A percentile compares a stretch with the other conserved stretches of the same genome.
Conservation (phyloP, 768 basidiomycete species). For the Mycena capillaripes region DNA sequence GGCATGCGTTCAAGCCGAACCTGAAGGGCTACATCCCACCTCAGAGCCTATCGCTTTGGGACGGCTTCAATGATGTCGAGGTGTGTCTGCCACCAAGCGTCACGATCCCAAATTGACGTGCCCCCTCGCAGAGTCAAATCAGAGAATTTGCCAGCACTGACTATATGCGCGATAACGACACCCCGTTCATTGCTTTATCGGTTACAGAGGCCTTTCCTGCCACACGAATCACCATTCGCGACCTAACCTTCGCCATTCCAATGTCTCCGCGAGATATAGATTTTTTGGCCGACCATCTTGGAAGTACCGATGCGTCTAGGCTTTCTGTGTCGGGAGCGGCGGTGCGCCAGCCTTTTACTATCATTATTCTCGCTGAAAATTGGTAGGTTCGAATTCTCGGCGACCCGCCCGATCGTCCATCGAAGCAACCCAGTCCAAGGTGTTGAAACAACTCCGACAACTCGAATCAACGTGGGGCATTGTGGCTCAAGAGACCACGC, state of each 20-base stretch:
- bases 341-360: not conserved
- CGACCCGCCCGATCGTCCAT: not conserved
- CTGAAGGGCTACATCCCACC: too few relatives aligned
- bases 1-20: too few relatives aligned
- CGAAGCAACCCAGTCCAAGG: too few relatives aligned
- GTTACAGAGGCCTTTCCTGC: not conserved
- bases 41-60: not conserved
- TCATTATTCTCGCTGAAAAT: not conserved
- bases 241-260: slow-evolving; percentile 8
- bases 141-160: not conserved
- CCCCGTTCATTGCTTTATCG: not conserved
- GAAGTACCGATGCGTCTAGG: not conserved
- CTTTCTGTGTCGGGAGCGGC: not conserved
- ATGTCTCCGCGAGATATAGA: not conserved
- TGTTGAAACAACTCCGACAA: not conserved
- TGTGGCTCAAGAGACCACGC: too few relatives aligned
- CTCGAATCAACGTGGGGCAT: not conserved
- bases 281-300: slow-evolving; percentile 5
- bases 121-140: too few relatives aligned
- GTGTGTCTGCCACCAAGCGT: not conserved
- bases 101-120: too few relatives aligned
- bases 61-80: not conserved
- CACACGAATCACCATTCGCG: not conserved
- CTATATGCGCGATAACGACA: slow-evolving; percentile 11
- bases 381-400: not conserved